Base-by-base conservation (phyloP, 352 stramenopile genomes). In the Globisporangium heterothallicum region DNA sequence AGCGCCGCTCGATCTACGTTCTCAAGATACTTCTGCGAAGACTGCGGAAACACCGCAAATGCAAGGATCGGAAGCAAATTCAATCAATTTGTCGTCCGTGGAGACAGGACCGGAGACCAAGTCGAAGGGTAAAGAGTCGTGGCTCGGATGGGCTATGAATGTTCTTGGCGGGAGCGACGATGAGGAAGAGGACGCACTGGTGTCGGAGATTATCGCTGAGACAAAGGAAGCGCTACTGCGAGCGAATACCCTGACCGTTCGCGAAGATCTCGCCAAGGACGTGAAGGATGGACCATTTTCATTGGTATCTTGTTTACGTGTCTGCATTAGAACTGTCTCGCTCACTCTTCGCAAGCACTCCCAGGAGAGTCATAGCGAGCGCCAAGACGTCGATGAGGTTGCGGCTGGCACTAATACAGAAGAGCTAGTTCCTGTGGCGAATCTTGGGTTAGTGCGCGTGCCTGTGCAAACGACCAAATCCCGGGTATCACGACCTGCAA, bases 361-460 rank as follows among this genome's bases (percentile, higher is more conserved):
- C 44, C 51, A 56, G 18, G 51, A 68, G 19, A 43, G 49, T 6
- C 24, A 67, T 48, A 42, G 48, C 25, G 2, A 32, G 3, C 42
- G 55, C 6, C 35, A 57, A 56, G 58, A 74, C 29, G 42, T 24
- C 27, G 6, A 58, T 6, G 42, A 66, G 9, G n/a, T n/a, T n/a
- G n/a, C n/a, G n/a, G 24, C 35, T 36, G 22, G 26, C 41, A 56
- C 61, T 12, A 61, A 46, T 24, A 64, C 84, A 32, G 78, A 90
- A 44, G 62, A 86, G 36, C 59, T 87, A 5, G 77, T 94, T 32
- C 84, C 84, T 19, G 84, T 94, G 24, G 84, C 84, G 46, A 92
- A 92, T 56, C 55, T 94, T 29, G 84, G 84, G 9, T 72, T 94
- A 30, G 84, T 94, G 6, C 76, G 77, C 43, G 72, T 94, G 19